Conservation (phyloP, 176 grass and related monocot species). For the sorghum (Sorghum bicolor) region DNA sequence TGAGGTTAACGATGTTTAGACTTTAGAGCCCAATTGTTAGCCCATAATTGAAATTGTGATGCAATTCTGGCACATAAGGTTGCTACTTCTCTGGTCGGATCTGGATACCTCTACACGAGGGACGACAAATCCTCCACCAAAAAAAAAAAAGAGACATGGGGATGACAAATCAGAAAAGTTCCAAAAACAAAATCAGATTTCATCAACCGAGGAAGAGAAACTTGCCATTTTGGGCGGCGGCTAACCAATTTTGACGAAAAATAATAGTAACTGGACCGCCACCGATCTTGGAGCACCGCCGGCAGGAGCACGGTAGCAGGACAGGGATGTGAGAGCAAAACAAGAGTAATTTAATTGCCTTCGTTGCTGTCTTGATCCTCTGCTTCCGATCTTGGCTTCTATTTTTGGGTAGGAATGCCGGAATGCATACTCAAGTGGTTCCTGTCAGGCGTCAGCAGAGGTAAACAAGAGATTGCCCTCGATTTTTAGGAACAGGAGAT, state of each 20-base stretch:
- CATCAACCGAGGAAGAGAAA: not conserved
- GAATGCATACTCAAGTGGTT: not conserved
- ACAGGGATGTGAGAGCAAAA: not conserved
- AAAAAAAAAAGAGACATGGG: not conserved
- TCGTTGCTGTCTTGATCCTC: slow-evolving; percentile 18
- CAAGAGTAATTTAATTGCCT: slow-evolving; percentile 4
- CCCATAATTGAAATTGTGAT: not conserved
- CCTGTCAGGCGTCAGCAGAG: not conserved
- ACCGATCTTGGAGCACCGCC: not conserved
- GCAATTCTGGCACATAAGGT: not conserved
- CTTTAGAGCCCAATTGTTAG: not conserved
- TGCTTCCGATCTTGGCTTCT: not conserved
- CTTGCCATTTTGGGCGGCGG: not conserved
- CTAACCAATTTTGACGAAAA: not conserved
- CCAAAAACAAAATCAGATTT: not conserved
- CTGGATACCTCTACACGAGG: not conserved
- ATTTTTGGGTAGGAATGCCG: slow-evolving; percentile 1
- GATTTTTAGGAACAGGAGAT: not conserved
- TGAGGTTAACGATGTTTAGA: too few species aligned
- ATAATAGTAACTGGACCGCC: not conserved
- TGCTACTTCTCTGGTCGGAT: not conserved
- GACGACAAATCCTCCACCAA: not conserved
- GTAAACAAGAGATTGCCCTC: slow-evolving; percentile 10
- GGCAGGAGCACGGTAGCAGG: not conserved
- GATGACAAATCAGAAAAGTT: not conserved